These are phyloP conservation scores for Mycosarcoma mackinlayi DNA, from an alignment of 1,284 basidiomycete species.

Conservation along the genomic window DNA sequence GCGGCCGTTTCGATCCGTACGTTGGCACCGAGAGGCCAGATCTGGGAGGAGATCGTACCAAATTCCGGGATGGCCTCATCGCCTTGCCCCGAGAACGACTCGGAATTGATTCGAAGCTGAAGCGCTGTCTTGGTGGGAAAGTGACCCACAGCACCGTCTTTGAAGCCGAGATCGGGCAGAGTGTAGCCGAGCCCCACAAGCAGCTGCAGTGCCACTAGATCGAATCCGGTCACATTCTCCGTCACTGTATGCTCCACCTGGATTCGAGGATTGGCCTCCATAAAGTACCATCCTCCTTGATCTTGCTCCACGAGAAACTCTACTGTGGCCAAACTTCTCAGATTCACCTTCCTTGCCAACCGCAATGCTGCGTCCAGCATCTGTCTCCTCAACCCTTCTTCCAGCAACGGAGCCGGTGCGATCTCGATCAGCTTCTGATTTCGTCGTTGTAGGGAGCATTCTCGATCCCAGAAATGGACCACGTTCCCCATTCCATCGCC, in stretches of 20 bases:
- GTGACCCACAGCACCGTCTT: background rate
- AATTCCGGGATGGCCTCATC: slow-evolving; percentile 31
- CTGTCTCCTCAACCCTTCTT: background rate
- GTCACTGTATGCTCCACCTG: slow-evolving; percentile 56
- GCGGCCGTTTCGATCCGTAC: slow-evolving; percentile 53
- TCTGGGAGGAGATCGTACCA: slow-evolving; percentile 24
- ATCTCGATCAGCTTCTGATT: slow-evolving; percentile 54
- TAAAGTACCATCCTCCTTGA: slow-evolving; percentile 33
- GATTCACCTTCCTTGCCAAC: slow-evolving; percentile 11
- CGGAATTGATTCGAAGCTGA: slow-evolving; percentile 48
- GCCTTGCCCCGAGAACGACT: slow-evolving; percentile 17
- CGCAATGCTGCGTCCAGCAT: slow-evolving; percentile 22
- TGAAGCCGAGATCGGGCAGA: slow-evolving; percentile 17
- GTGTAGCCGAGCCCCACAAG: slow-evolving; percentile 25
- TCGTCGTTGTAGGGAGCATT: slow-evolving; percentile 44
- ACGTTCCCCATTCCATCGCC: slow-evolving; percentile 39
- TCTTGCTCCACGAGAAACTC: slow-evolving; percentile 40
- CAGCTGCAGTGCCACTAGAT: slow-evolving; percentile 39
- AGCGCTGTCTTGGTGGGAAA: slow-evolving; percentile 21
- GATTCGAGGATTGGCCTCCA: slow-evolving; percentile 54
- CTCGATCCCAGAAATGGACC: slow-evolving; percentile 43
- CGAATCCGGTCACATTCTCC: slow-evolving; percentile 29
- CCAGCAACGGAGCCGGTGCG: slow-evolving; percentile 26
- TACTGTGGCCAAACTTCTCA: slow-evolving; percentile 38
- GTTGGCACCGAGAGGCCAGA: slow-evolving; percentile 29